Percentiles rank a stretch among this genome's conserved stretches.
These are phyloP conservation scores for Gossypium bickii DNA, from an alignment of 345 rosid genomes.

Conservation along the genomic window DNA sequence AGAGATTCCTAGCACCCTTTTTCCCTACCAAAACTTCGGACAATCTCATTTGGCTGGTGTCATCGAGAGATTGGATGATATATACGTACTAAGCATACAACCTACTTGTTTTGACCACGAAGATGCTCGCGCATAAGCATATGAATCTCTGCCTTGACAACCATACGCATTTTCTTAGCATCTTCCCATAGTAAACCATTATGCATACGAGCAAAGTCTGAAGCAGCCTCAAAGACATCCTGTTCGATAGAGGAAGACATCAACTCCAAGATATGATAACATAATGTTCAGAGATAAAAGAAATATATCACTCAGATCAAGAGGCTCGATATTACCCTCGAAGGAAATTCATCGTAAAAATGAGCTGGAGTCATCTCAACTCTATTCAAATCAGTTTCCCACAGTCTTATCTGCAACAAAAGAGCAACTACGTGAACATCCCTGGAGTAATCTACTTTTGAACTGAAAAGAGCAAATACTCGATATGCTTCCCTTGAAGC, in stretches of 20 bases:
- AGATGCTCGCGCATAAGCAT: conserved; percentile 74
- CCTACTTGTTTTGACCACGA: conserved; percentile 44
- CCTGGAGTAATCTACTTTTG: background rate
- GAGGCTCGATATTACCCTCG: conserved; percentile 46
- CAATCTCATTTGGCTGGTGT: background rate
- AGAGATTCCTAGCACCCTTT: background rate
- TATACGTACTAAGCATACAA: background rate
- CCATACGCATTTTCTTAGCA: conserved; percentile 75
- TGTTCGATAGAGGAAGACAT: conserved; percentile 22
- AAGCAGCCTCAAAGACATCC: conserved; percentile 84
- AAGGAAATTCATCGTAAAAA: conserved; percentile 81
- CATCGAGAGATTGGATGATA: background rate
- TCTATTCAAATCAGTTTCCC: conserved; percentile 94
- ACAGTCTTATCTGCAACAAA: conserved; percentile 69
- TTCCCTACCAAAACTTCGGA: background rate
- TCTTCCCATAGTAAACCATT: conserved; percentile 92
- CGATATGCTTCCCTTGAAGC: background rate
- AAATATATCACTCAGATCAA: background rate
- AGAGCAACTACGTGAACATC: background rate
- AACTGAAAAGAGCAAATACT: background rate
- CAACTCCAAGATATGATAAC: background rate
- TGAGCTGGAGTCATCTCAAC: conserved; percentile 77
- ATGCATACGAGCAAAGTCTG: conserved; percentile 71
- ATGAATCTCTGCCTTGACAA: conserved; percentile 79
- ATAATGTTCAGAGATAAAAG: background rate